Evolutionary conservation across 495 filamentous ascomycete genomes (phyloP), one percentile per base, ranked within the genome.

Genomic region (Chaetomium tenue): DNA sequence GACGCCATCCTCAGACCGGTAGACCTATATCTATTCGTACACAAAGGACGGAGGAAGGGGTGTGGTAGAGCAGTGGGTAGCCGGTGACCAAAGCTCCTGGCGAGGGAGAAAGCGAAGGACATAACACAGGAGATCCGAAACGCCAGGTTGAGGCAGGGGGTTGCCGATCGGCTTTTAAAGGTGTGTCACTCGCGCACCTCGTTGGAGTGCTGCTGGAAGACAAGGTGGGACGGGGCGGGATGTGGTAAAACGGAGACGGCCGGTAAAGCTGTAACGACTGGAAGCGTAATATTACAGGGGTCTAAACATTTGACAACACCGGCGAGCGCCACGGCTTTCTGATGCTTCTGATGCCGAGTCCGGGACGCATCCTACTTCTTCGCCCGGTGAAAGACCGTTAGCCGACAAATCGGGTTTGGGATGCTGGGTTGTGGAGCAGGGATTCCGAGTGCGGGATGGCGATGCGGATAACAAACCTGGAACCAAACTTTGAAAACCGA

Each of bases 1-100:
- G 84, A 87, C 25, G 78, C 76, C 80, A 84, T 83, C 67, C 75
- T 82, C 64, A 68, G 23, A 20, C 66, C 58, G 55, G 62, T 26
- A 61, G 60, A 53, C 48, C 65, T 47, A 65, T 7, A 33, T 7
- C 30, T 33, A 33, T 33, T 3, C 30, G 7, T 3, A 3, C 33
- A 62, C 47, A 66, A 28, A 8, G 47, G 61, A 59, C 37, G 61
- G 58, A 26, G 65, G 61, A 22, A 6, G 46, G 50, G 56, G 25
- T 6, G 33, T 37, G 20, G 56, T 22, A 67, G 52, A 54, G 50
- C 20, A 57, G 46, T 50, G 22, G 58, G 39, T 42, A 71, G 61
- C 60, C 67, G 68, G 62, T 55, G 44, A 60, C 70, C 60, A 63
- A 67, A 63, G 60, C 65, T 68, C 72, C 67, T 70, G 63, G 67